Conservation (phyloP, 2,329 filamentous ascomycete genomes). For the Cladophialophora yegresii region DNA sequence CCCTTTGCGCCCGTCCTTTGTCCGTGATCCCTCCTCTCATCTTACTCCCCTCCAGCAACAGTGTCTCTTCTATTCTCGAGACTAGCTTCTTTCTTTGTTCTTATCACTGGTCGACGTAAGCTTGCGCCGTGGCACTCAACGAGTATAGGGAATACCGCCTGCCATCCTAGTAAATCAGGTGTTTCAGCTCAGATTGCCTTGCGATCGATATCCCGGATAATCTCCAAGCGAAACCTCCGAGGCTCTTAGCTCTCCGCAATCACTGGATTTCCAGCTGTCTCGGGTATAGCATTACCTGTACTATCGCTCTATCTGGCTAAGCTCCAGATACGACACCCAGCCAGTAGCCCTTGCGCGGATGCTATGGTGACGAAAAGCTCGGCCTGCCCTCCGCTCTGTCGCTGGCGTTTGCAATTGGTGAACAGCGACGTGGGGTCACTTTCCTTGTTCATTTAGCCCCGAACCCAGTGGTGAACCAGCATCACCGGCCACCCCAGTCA, state of each 20-base stretch:
- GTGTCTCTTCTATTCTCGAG: conserved; percentile 3
- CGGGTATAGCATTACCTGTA: conserved; percentile 16
- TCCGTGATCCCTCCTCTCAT: conserved; percentile 4
- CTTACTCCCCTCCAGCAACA: conserved; percentile 8
- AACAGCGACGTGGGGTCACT: conserved; percentile 12
- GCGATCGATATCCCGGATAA: conserved; percentile 24
- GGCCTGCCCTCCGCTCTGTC: conserved; percentile 9
- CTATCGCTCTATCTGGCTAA: conserved; percentile 14
- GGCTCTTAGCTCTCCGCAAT: conserved; percentile 22
- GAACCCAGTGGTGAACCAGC: conserved; percentile 1
- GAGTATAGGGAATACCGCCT: conserved; percentile 3
- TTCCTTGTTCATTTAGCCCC: conserved; percentile 8
- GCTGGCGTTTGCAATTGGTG: conserved; percentile 11
- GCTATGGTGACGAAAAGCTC: neutral
- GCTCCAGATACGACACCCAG: conserved; percentile 20
- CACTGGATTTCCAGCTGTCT: conserved; percentile 9
- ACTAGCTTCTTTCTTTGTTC: neutral
- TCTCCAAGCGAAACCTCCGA: conserved; percentile 15
- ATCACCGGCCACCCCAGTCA: conserved; percentile 7
- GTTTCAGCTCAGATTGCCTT: conserved; percentile 32
- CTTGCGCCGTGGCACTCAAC: conserved; percentile 3
- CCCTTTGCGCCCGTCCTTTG: neutral
- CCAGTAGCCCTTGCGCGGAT: conserved; percentile 5
- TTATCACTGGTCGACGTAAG: conserved; percentile 10
- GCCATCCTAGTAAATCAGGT: conserved; percentile 8